Evolutionary conservation across 2,329 filamentous ascomycete species (phyloP).

Genomic region (Cercospora sp.): DNA sequence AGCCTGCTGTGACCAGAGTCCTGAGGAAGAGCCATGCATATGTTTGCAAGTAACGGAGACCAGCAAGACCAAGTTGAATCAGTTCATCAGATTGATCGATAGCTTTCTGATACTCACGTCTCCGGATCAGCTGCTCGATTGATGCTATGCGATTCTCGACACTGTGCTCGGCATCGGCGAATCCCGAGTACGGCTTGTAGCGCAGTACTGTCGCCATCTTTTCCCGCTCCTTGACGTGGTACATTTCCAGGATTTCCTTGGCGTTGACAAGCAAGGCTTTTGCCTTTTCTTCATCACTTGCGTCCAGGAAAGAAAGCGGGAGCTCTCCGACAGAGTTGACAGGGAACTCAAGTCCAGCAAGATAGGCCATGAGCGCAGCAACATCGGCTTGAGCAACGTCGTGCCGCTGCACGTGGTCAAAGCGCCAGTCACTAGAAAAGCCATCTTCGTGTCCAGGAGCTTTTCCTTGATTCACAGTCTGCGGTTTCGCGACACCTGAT

Average conservation of each 20-base stretch:
- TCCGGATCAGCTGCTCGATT: constrained; percentile 68
- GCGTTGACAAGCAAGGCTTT: constrained; percentile 82
- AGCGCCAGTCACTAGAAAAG: constrained; percentile 84
- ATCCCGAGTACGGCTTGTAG: constrained; percentile 72
- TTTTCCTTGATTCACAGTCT: constrained; percentile 54
- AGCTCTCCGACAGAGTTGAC: constrained; percentile 95
- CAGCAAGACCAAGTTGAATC: constrained; percentile 74
- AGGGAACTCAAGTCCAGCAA: constrained; percentile 84
- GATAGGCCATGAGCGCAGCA: constrained; percentile 91
- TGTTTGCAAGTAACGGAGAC: constrained; percentile 90
- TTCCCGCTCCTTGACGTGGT: constrained; percentile 84
- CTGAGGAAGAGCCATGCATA: constrained; percentile 98
- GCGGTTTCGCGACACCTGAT: constrained; percentile 79
- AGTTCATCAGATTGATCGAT: constrained; percentile 76
- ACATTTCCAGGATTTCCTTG: constrained; percentile 89
- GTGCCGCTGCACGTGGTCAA: constrained; percentile 78
- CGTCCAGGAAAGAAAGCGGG: constrained; percentile 78
- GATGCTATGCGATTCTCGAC: constrained; percentile 66
- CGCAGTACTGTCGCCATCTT: constrained; percentile 75
- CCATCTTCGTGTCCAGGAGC: constrained; percentile 83
- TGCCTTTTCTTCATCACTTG: constrained; percentile 73
- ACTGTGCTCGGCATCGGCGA: constrained; percentile 64
- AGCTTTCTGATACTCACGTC: constrained; percentile 69
- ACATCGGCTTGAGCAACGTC: constrained; percentile 94
- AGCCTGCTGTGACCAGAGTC: constrained; percentile 83